These are phyloP conservation scores for Nitzschia sp. DNA, from an alignment of 108 stramenopile genomes.

Conservation along the genomic window DNA sequence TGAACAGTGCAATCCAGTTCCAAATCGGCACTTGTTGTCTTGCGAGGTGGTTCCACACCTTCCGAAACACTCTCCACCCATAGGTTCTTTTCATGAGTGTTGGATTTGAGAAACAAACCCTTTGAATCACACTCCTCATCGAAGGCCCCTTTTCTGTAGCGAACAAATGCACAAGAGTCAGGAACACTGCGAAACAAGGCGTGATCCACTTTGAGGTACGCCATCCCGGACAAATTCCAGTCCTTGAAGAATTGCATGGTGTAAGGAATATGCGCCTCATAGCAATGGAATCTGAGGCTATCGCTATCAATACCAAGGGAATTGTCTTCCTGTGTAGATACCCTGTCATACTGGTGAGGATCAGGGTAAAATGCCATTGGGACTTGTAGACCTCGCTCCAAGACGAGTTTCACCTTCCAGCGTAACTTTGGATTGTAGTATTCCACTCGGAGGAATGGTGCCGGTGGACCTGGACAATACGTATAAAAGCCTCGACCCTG, in stretches of 20 bases:
- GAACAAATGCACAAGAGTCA: conserved; percentile 12
- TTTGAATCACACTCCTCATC: not conserved
- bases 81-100: conserved; percentile 12
- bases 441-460: conserved; percentile 45
- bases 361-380: conserved; percentile 66
- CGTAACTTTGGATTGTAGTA: conserved; percentile 80
- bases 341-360: conserved; percentile 55
- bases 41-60: conserved; percentile 33
- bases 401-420: conserved; percentile 78
- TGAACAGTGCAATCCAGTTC: conserved; percentile 75
- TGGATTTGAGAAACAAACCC: conserved; percentile 31
- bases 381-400: conserved; percentile 77
- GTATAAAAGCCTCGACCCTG: conserved; percentile 85
- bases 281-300: conserved; percentile 73
- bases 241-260: conserved; percentile 91
- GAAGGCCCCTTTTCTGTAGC: conserved; percentile 7
- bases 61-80: conserved; percentile 16
- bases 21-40: conserved; percentile 71
- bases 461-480: conserved; percentile 64
- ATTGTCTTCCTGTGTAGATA: conserved; percentile 12
- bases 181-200: conserved; percentile 66
- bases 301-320: conserved; percentile 18
- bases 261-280: conserved; percentile 90
- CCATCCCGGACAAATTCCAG: conserved; percentile 72
- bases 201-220: conserved; percentile 65